phyloP scores from a whole-genome alignment of 148 eudicot species.

The Oxyria digyna region DNA sequence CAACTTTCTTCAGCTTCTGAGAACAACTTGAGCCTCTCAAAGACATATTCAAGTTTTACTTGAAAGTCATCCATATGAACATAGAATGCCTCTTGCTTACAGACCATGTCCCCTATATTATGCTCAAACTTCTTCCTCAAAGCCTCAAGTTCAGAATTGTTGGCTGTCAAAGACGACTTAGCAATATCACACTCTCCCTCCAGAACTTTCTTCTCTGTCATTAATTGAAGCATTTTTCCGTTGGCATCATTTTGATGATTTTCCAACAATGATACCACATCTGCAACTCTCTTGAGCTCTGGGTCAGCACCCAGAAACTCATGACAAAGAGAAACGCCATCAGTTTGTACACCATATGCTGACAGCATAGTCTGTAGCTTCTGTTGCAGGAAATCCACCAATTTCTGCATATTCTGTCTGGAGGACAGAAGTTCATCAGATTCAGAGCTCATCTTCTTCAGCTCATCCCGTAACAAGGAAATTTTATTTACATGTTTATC shows the following conservation, averaged over 20 bases:
- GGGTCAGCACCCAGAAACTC: constrained; percentile 12
- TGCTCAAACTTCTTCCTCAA: constrained; percentile 43
- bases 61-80: constrained; percentile 48
- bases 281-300: constrained; percentile 18
- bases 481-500: constrained; percentile 14
- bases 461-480: constrained; percentile 36
- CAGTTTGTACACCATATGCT: constrained; percentile 20
- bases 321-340: constrained; percentile 10
- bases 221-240: constrained; percentile 24
- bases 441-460: constrained; percentile 26
- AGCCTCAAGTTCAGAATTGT: constrained; percentile 29
- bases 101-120: constrained; percentile 29
- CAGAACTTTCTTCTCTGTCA: constrained; percentile 43
- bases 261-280: constrained; percentile 31
- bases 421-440: constrained; percentile 24
- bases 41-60: constrained; percentile 37
- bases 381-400: constrained; percentile 30
- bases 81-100: constrained; percentile 36
- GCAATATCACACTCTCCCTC: constrained; percentile 39
- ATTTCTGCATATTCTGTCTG: constrained; percentile 36
- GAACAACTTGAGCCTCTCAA: constrained; percentile 32
- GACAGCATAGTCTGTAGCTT: constrained; percentile 34
- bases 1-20: constrained; percentile 48
- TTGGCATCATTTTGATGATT: constrained; percentile 31
- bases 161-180: constrained; percentile 24